Percentiles rank a stretch among this genome's conserved stretches.
Evolutionary conservation across 1,139 yeast species (phyloP).

Genomic region (Nadsonia commutata): DNA sequence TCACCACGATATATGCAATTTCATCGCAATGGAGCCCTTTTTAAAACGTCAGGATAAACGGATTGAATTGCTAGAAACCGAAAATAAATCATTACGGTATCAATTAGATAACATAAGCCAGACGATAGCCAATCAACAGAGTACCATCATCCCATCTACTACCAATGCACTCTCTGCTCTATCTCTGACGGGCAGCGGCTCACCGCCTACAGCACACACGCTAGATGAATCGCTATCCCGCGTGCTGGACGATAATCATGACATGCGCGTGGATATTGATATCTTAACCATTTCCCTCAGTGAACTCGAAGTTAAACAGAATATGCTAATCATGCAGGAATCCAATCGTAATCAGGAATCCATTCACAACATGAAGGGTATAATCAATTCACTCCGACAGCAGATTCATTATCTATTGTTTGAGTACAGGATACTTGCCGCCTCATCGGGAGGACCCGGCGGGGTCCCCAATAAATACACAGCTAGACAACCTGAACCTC

Average conservation of each 20-base stretch:
- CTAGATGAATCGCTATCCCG: constrained; percentile 2
- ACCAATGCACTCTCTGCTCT: too few relatives aligned
- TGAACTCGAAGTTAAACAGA: constrained; percentile 23
- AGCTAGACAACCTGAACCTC: constrained; percentile 2
- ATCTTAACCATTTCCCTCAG: constrained; percentile 18
- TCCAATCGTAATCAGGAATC: constrained; percentile 23
- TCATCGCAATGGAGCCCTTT: constrained; percentile 22
- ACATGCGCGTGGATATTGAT: constrained; percentile 23
- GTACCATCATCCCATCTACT: too few relatives aligned
- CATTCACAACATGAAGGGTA: constrained; percentile 20
- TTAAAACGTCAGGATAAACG: constrained; percentile 21
- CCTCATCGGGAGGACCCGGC: constrained; percentile 1
- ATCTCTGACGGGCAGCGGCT: constrained; percentile 1
- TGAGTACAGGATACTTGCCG: constrained; percentile 12
- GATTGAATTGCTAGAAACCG: constrained; percentile 21
- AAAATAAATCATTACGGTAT: constrained; percentile 24
- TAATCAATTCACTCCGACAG: constrained; percentile 22
- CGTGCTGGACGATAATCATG: constrained; percentile 19
- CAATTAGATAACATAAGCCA: constrained; percentile 15
- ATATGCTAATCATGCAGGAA: constrained; percentile 23
- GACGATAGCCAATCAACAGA: constrained; percentile 10
- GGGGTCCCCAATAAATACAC: not conserved
- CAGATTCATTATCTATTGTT: constrained; percentile 22
- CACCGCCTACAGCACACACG: constrained; percentile 1
- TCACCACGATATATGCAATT: constrained; percentile 25